Evolutionary conservation across 345 rosid species (phyloP).

Genomic region (Eucalyptus brandiana): DNA sequence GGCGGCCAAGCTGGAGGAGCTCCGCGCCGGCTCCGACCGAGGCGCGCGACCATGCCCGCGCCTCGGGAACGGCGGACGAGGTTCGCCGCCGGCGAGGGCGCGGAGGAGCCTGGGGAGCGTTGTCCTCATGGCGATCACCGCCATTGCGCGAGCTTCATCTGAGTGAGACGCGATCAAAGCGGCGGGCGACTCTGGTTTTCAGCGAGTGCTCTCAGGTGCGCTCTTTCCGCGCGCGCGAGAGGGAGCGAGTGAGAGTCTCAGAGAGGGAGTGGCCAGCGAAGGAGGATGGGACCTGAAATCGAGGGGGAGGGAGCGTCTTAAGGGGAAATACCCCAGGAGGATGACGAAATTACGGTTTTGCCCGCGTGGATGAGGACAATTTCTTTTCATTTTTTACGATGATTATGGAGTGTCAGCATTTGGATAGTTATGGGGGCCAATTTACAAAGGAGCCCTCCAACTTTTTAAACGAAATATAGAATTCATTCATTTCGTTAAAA

Average conservation of each 20-base stretch:
- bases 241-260: neutral
- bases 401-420: neutral
- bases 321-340: neutral
- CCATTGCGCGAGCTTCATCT: neutral
- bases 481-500: too few relatives aligned
- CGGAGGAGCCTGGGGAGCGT: neutral
- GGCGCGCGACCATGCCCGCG: neutral
- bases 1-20: constrained; percentile 10
- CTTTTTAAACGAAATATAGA: too few relatives aligned
- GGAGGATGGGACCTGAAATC: neutral
- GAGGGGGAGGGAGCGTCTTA: neutral
- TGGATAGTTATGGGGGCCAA: neutral
- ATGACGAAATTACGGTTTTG: neutral
- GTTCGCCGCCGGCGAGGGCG: neutral
- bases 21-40: neutral
- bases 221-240: neutral
- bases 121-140: neutral
- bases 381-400: neutral
- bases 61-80: neutral
- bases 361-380: neutral
- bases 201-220: neutral
- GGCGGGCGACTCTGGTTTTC: neutral
- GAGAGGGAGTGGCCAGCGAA: neutral
- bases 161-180: neutral
- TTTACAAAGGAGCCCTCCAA: neutral